phyloP scores from a whole-genome alignment of 2,329 filamentous ascomycete species.

The Chaetoscypha palmicola region DNA sequence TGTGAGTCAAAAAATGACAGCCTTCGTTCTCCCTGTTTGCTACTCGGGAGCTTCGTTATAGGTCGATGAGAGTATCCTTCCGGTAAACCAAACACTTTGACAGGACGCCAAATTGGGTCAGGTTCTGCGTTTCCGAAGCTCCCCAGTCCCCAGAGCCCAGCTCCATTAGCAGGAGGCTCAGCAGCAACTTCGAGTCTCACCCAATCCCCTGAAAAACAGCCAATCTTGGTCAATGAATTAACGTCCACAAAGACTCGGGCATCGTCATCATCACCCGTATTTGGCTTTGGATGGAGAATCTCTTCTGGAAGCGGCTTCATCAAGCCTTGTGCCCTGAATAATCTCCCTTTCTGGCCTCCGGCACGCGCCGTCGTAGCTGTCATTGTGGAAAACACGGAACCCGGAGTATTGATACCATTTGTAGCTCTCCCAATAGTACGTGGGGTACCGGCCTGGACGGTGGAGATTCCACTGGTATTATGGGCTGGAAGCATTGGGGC shows the following conservation, averaged over 20 bases:
- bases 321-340: slow-evolving; percentile 79
- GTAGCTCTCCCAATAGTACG: slow-evolving; percentile 58
- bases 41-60: slow-evolving; percentile 53
- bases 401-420: slow-evolving; percentile 74
- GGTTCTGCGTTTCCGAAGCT: slow-evolving; percentile 58
- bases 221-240: slow-evolving; percentile 75
- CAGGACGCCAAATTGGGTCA: slow-evolving; percentile 66
- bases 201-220: slow-evolving; percentile 98
- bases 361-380: slow-evolving; percentile 76
- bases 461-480: slow-evolving; percentile 71
- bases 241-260: slow-evolving; percentile 88
- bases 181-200: slow-evolving; percentile 73
- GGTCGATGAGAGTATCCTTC: slow-evolving; percentile 61
- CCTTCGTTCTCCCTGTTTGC: slow-evolving; percentile 43
- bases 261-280: slow-evolving; percentile 73
- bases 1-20: slow-evolving; percentile 63
- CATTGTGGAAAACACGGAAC: slow-evolving; percentile 83
- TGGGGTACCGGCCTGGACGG: slow-evolving; percentile 73
- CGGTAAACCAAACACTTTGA: slow-evolving; percentile 81
- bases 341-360: slow-evolving; percentile 63
- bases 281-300: slow-evolving; percentile 76
- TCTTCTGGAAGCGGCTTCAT: slow-evolving; percentile 66
- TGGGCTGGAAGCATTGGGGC: slow-evolving; percentile 73
- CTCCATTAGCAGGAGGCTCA: slow-evolving; percentile 62
- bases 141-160: slow-evolving; percentile 60